Base-by-base conservation (phyloP, 2,329 filamentous ascomycete genomes). In the Epichloe festucae region DNA sequence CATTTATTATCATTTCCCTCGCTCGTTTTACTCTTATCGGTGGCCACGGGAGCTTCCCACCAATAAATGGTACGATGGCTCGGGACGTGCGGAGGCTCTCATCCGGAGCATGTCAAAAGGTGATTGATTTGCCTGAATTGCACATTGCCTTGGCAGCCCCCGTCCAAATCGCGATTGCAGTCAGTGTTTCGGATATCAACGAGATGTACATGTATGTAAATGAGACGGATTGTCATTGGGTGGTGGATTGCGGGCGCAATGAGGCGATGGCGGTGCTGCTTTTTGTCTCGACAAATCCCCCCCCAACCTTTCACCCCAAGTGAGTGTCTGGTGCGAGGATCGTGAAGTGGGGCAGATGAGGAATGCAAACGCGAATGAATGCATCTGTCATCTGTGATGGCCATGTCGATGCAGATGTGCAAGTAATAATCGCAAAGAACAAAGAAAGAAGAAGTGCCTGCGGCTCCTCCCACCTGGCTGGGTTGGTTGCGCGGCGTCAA, bases 401-500 rank as follows among this genome's bases (percentile, higher is more conserved):
- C 27, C 8, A 31, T 31, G 27, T 6, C 8, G 27, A 10, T 31
- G 27, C 27, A 31, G 8, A 31, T 31, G 42, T 31, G 42, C 19
- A 44, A 23, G 23, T 10, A 27, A 27, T 10, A 27, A 27, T 31
- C 4, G 27, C 27, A 31, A 27, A 15, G 42, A 27, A 17, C 17
- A 17, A 17, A 15, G 12, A 6, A 27, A 15, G 19, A 19, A 45
- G 31, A 45, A 17, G 15, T 4, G 8, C 8, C 27, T 31, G 27
- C 27, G 27, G 27, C 27, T 31, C 27, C 31, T 38, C 14, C 27
- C 48, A 49, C 40, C 14, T 41, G 46, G 34, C 40, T 34, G 23
- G 36, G 40, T 41, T 48, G 50, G 40, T 49, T 39, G 50, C 34
- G 41, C 17, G 21, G 34, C 46, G 36, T 52, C 21, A 46, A 52